A percentile compares a stretch with the other conserved stretches of the same genome.
Evolutionary conservation across 2,329 filamentous ascomycete species (phyloP).

Genomic region (Xylogone sp.): DNA sequence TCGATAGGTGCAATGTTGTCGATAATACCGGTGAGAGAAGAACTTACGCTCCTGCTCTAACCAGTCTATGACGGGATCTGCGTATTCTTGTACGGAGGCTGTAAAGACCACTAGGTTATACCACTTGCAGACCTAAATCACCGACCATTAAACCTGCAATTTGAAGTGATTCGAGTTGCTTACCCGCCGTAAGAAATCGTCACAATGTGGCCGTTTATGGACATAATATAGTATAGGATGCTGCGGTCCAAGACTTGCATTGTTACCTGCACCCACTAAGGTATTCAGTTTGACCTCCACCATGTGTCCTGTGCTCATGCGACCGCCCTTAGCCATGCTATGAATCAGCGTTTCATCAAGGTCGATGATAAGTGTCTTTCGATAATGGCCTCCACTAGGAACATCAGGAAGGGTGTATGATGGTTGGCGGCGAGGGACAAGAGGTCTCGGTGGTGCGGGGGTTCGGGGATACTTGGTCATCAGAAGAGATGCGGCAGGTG

Average conservation of each 20-base stretch:
- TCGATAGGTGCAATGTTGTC: slow-evolving; percentile 93
- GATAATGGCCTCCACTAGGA: slow-evolving; percentile 50
- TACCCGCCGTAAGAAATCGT: slow-evolving; percentile 88
- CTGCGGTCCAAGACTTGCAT: slow-evolving; percentile 70
- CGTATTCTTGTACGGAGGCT: slow-evolving; percentile 96
- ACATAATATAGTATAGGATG: slow-evolving; percentile 98
- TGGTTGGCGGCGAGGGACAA: slow-evolving; percentile 84
- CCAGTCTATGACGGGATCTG: slow-evolving; percentile 98
- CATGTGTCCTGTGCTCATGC: slow-evolving; percentile 97
- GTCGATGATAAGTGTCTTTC: slow-evolving; percentile 93
- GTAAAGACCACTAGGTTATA: slow-evolving; percentile 97
- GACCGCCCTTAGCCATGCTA: slow-evolving; percentile 92
- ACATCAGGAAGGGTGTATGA: slow-evolving; percentile 67
- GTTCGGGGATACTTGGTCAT: slow-evolving; percentile 89
- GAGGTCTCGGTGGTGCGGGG: slow-evolving; percentile 81
- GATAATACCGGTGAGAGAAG: slow-evolving; percentile 89
- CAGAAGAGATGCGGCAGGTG: slow-evolving; percentile 62
- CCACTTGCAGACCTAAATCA: slow-evolving; percentile 82
- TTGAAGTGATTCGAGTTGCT: slow-evolving; percentile 18
- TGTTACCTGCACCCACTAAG: slow-evolving; percentile 62
- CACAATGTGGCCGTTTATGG: slow-evolving; percentile 94
- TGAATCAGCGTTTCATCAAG: slow-evolving; percentile 97
- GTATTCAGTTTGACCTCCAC: slow-evolving; percentile 90
- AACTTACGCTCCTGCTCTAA: slow-evolving; percentile 95
- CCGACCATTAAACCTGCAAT: slow-evolving; percentile 17